These are phyloP conservation scores for Orbilia blumenaviensis DNA, from an alignment of 2,329 filamentous ascomycete genomes.

Conservation along the genomic window DNA sequence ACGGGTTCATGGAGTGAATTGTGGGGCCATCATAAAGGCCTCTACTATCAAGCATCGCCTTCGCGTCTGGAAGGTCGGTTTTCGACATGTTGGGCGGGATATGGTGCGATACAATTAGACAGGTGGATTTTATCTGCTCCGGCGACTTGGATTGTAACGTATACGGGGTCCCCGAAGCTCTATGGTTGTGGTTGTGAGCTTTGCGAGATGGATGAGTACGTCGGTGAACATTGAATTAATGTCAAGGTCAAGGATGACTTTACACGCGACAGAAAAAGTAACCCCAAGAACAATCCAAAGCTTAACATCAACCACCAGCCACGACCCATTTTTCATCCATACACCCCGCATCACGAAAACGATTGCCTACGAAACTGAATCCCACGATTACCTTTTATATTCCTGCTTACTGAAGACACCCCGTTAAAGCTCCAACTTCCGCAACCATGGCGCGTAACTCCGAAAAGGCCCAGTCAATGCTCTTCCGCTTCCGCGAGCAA, in stretches of 20 bases:
- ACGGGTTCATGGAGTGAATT: constrained; percentile 58
- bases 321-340: not conserved
- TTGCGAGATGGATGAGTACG: not conserved
- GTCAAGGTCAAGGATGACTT: constrained; percentile 24
- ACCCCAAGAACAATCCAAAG: not conserved
- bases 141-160: constrained; percentile 16
- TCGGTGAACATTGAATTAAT: no score
- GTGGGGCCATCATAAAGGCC: constrained; percentile 58
- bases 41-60: constrained; percentile 57
- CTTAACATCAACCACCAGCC: constrained; percentile 15
- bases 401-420: not conserved
- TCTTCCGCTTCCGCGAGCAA: constrained; percentile 98
- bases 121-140: not conserved
- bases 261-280: constrained; percentile 45
- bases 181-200: constrained; percentile 25
- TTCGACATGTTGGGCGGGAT: constrained; percentile 30
- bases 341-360: not conserved
- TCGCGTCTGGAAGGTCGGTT: constrained; percentile 57
- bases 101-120: not conserved
- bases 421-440: not conserved
- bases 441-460: constrained; percentile 63
- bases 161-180: not conserved
- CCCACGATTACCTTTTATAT: not conserved
- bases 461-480: constrained; percentile 99
- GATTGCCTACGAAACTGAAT: not conserved